Conservation (phyloP, 331 rosid genomes). For the Saraca asoca region DNA sequence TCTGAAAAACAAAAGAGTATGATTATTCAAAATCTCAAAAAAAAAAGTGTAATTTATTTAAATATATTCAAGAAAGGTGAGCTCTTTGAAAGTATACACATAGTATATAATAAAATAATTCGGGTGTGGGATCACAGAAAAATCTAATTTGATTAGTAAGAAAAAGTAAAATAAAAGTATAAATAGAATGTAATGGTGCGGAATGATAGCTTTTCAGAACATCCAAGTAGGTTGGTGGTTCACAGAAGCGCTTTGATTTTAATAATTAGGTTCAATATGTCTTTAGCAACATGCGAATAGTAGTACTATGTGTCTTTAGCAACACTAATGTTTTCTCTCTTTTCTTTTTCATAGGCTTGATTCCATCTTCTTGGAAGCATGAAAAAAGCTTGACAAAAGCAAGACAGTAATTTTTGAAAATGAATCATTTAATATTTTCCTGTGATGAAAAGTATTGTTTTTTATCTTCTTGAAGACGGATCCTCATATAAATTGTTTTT, state of each 20-base stretch:
- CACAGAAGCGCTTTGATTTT: not conserved
- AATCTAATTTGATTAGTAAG: too few species aligned
- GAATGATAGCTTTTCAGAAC: constrained; percentile 32
- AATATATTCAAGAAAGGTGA: constrained; percentile 13
- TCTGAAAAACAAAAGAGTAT: too few species aligned
- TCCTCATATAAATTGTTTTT: too few species aligned
- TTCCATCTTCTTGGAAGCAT: constrained; percentile 32
- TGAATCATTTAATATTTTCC: constrained; percentile 1
- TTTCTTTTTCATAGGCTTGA: constrained; percentile 3
- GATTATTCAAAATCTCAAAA: too few species aligned
- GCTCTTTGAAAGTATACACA: not conserved
- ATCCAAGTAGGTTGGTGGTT: too few species aligned
- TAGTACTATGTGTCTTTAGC: not conserved
- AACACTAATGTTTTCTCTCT: not conserved
- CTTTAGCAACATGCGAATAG: constrained; percentile 22
- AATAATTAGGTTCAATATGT: not conserved
- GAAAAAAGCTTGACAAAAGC: constrained; percentile 18
- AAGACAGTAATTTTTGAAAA: not conserved
- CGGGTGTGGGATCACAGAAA: too few species aligned
- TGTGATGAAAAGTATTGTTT: too few species aligned
- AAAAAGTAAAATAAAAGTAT: too few species aligned
- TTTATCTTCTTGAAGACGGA: too few species aligned
- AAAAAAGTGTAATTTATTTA: not conserved
- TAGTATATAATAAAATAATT: not conserved
- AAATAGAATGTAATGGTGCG: too few species aligned